These are phyloP conservation scores for Leucocoprinus sp. DNA, from an alignment of 768 basidiomycete genomes.

Conservation along the genomic window DNA sequence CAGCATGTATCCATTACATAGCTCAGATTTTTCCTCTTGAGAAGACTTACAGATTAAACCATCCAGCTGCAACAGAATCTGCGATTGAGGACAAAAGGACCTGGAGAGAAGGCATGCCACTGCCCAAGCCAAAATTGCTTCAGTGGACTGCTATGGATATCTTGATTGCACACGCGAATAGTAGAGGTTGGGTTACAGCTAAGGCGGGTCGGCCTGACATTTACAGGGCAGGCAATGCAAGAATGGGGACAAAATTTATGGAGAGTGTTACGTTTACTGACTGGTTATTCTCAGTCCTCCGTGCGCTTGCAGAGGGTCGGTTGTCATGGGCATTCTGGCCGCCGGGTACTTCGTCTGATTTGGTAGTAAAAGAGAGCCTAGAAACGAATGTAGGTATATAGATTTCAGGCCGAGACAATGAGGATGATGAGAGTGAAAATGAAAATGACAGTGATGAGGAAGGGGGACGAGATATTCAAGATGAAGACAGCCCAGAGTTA, in stretches of 20 bases:
- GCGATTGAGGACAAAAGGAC: conserved; percentile 62
- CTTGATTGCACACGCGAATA: conserved; percentile 65
- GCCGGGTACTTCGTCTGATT: conserved; percentile 31
- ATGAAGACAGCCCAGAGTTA: conserved; percentile 23
- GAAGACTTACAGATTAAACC: conserved; percentile 47
- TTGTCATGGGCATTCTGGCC: conserved; percentile 87
- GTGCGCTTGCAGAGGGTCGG: conserved; percentile 73
- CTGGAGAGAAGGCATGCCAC: conserved; percentile 52
- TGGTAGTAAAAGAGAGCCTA: conserved; percentile 17
- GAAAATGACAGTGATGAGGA: conserved; percentile 16
- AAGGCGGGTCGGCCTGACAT: conserved; percentile 86
- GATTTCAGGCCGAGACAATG: conserved; percentile 33
- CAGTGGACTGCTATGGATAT: conserved; percentile 86
- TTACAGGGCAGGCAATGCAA: conserved; percentile 82
- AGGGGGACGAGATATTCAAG: conserved; percentile 14
- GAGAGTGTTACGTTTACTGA: neutral
- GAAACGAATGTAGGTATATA: conserved; percentile 44
- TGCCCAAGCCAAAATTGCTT: conserved; percentile 16
- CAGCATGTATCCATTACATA: conserved; percentile 72
- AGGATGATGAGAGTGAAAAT: conserved; percentile 17
- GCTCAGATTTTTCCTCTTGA: conserved; percentile 72
- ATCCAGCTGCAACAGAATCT: conserved; percentile 34
- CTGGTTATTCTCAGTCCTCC: conserved; percentile 48
- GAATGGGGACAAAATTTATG: conserved; percentile 38
- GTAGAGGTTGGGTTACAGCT: conserved; percentile 83